Base-by-base conservation (phyloP, 139 green algal genomes). In the Chlamydomonas sp. region DNA sequence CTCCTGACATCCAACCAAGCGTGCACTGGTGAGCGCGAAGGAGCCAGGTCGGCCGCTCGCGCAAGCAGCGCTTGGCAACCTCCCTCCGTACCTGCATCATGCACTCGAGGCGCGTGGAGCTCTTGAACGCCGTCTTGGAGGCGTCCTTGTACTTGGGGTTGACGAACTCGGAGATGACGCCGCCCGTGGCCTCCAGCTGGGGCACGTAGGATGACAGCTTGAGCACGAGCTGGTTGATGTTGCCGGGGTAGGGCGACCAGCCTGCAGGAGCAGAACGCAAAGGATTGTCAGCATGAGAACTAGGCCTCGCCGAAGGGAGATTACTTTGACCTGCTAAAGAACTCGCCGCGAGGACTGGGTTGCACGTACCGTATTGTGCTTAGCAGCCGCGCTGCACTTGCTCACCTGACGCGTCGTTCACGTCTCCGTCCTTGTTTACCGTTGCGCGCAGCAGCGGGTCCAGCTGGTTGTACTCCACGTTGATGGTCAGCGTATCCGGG, bases 401-500 rank as follows among this genome's bases (percentile, higher is more conserved):
- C 85, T 59, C 79, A 92, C 89, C 87, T 16, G 79, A 91, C 63
- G 88, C 89, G 85, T 99, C 97, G 80, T 99, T 98, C 4, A 98
- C 94, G 85, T 99, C 97, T 1, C 96, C 97, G 6, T 94, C 69
- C 14, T 91, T 90, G 85, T 88, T 92, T 57, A 95, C 90, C 2
- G 96, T 99, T 77, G 92, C 95, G 1, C 96, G 84, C 86, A 99
- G 94, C 87, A 99, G 90, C 20, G 97, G 97, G 90, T 99, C 97
- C 89, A 99, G 94, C 94, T 99, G 98, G 92, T 99, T 99, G 96
- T 99, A 99, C 92, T 99, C 98, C 77, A 99, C 98, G 89, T 99
- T 99, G 85, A 99, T 96, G 78, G 96, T 98, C 88, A 99, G 96
- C 77, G 83, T 90, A 8, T 67, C 66, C 64, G 60, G 60, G 59